Percentiles rank a stretch among this genome's conserved stretches.
These are phyloP conservation scores for Quaeritorhiza haematococci DNA, from an alignment of 371 early-diverging fungal species.

Conservation along the genomic window DNA sequence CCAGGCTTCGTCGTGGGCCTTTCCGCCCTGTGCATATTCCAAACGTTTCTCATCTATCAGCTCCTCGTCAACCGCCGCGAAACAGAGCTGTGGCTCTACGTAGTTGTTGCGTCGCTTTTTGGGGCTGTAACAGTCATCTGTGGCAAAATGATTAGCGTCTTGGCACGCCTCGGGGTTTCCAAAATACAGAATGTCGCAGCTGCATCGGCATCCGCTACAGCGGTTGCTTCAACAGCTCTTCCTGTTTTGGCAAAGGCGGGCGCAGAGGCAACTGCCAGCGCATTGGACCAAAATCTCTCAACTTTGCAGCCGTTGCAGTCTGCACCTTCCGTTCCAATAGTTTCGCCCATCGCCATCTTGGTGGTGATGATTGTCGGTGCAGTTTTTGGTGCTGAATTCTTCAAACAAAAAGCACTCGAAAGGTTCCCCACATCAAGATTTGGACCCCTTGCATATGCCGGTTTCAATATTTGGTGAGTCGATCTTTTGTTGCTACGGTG, in stretches of 20 bases:
- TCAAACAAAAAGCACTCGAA: constrained; percentile 30
- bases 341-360: constrained; percentile 10
- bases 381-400: constrained; percentile 26
- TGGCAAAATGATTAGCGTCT: constrained; percentile 21
- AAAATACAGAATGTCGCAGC: not conserved
- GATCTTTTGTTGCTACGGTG: not conserved
- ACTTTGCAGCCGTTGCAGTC: constrained; percentile 4
- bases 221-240: too few relatives aligned
- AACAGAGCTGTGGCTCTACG: constrained; percentile 11
- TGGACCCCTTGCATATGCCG: constrained; percentile 31
- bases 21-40: constrained; percentile 5
- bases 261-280: not conserved
- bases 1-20: constrained; percentile 9
- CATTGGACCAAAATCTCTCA: not conserved
- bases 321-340: not conserved
- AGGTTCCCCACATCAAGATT: constrained; percentile 25
- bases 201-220: not conserved
- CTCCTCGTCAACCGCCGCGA: constrained; percentile 10
- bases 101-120: constrained; percentile 22
- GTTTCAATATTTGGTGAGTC: constrained; percentile 12
- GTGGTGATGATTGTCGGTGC: constrained; percentile 13
- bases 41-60: constrained; percentile 17
- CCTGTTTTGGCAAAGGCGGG: too few relatives aligned
- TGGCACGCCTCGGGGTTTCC: constrained; percentile 10
- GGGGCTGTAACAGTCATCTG: constrained; percentile 27